Evolutionary conservation across 768 basidiomycete genomes (phyloP), one percentile per base, ranked within the genome.

Genomic region (Termitomyces sp.): DNA sequence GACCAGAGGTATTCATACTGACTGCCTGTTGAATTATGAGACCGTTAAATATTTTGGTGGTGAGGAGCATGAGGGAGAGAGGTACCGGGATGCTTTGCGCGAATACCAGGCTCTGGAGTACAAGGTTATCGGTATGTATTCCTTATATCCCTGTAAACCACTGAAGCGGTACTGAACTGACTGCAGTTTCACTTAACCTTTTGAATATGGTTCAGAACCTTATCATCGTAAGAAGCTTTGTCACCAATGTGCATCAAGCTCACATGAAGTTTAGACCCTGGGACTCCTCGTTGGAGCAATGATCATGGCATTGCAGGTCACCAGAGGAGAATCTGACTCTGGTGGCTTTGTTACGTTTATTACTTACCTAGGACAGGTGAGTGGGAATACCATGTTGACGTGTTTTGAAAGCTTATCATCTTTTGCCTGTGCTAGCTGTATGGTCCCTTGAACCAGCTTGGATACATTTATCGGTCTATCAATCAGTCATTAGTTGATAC

Each of bases 21-120:
- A 94, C 64, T 85, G 84, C 63, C 71, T 92, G 29, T 79, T 91
- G 51, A 90, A 90, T 66, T 90, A 90, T 59, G 89, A 90, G 69
- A 92, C 91, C 5, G 87, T 93, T 63, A 95, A 92, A 69, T 92
- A 92, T 68, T 95, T 94, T 67, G 85, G 84, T n/a, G 89, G 91
- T 16, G 93, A 96, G 69, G 78, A 82, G 23, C 84, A 92, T 63
- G 93, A 95, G 66, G 80, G 79, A 17, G 76, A 77, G 42, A 79
- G 93, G 31, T 94, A 92, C 65, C 69, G 75, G 11, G 79, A 86
- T 14, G 90, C 92, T 3, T 80, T 95, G 59, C 68, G 76, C 16
- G 78, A 86, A 53, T 94, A 92, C 63, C 93, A 95, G 63, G 70
- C 70, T 9, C 70, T 89, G 46, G 90, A 93, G 64, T 86, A 83